Percentiles rank a stretch among this genome's conserved stretches.
Conservation (phyloP, 1,284 basidiomycete genomes). For the Tylopilus sp. region DNA sequence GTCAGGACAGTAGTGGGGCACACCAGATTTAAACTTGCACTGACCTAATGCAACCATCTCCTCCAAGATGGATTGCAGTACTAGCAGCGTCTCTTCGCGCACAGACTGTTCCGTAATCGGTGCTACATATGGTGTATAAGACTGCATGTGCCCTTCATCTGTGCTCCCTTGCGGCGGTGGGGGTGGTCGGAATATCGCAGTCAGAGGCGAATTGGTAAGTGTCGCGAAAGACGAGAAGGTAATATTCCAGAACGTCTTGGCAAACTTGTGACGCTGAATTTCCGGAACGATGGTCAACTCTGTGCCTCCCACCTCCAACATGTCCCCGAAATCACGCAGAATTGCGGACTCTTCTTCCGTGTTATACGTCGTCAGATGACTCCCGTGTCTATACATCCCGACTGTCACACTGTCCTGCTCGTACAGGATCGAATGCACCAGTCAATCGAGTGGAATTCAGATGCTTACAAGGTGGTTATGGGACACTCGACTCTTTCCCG, state of each 20-base stretch:
- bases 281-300: conserved; percentile 49
- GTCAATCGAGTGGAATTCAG: background rate
- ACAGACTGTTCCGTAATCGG: conserved; percentile 45
- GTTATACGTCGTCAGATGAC: conserved; percentile 42
- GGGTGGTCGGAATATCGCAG: conserved; percentile 51
- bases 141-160: conserved; percentile 22
- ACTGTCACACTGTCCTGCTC: conserved; percentile 48
- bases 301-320: conserved; percentile 48
- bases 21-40: background rate
- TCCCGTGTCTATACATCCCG: conserved; percentile 51
- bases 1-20: conserved; percentile 1
- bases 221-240: conserved; percentile 52
- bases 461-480: conserved; percentile 50
- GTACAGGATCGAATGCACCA: background rate
- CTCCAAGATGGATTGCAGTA: conserved; percentile 42
- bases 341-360: conserved; percentile 42
- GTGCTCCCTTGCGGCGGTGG: conserved; percentile 14
- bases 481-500: conserved; percentile 45
- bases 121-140: conserved; percentile 39
- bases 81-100: conserved; percentile 44
- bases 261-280: conserved; percentile 58
- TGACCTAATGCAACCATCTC: conserved; percentile 49
- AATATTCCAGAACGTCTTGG: conserved; percentile 66
- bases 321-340: conserved; percentile 45
- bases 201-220: conserved; percentile 48